Evolutionary conservation across 2,329 filamentous ascomycete species (phyloP).

Genomic region (Spiromastix sp.): DNA sequence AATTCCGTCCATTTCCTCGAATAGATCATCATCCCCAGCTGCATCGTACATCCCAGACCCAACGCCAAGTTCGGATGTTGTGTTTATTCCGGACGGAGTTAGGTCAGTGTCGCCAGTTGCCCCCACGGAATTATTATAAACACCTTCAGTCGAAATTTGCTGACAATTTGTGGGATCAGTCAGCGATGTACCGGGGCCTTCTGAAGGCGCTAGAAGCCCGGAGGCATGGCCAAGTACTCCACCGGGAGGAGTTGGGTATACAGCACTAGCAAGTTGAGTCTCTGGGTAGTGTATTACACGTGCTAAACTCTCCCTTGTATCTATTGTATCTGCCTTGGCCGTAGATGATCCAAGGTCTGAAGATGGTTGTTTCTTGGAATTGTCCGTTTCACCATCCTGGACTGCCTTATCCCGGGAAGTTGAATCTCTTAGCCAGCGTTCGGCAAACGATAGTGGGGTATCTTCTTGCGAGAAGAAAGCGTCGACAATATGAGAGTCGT

Average conservation of each 20-base stretch:
- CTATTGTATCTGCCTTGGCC: constrained; percentile 17
- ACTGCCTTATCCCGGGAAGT: constrained; percentile 14
- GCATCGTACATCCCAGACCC: constrained; percentile 32
- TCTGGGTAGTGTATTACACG: constrained; percentile 29
- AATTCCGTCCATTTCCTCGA: constrained; percentile 46
- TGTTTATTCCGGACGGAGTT: constrained; percentile 16
- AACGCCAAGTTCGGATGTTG: constrained; percentile 19
- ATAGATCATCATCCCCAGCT: constrained; percentile 44
- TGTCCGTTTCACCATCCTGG: constrained; percentile 4
- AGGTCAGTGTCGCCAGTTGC: constrained; percentile 11
- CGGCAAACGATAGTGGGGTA: constrained; percentile 34
- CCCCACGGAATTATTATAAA: constrained; percentile 10
- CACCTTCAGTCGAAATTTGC: constrained; percentile 10
- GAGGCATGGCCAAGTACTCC: constrained; percentile 2
- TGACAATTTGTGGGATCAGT: constrained; percentile 14
- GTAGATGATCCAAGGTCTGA: constrained; percentile 19
- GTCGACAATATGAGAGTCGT: constrained; percentile 13
- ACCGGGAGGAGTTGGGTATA: constrained; percentile 45
- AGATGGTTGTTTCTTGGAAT: constrained; percentile 14
- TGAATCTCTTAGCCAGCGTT: constrained; percentile 27
- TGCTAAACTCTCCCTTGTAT: constrained; percentile 28
- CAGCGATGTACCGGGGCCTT: constrained; percentile 11
- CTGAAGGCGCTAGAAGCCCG: neutral
- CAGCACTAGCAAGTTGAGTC: constrained; percentile 30
- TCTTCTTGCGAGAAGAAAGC: constrained; percentile 12